Base-by-base conservation (phyloP, 2,329 filamentous ascomycete genomes). In the Fusarium graminum region DNA sequence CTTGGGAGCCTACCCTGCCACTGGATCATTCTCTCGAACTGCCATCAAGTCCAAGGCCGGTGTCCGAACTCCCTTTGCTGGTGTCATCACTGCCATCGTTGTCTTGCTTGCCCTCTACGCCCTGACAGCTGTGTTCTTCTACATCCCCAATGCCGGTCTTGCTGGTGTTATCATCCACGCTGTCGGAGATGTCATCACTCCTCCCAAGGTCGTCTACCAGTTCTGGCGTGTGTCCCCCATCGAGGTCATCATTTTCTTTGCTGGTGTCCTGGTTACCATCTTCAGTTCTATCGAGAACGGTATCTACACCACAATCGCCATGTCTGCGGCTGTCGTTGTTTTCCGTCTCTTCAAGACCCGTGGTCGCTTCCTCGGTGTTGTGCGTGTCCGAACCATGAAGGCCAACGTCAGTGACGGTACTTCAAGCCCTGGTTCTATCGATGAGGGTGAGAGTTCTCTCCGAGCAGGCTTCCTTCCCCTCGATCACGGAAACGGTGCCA, bases 1-100 rank as follows among this genome's bases (percentile, higher is more conserved):
- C 81, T 81, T 94, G 2, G 91, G 93, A 50, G 92, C 84, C 3
- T 97, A 96, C 71, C 92, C 93, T 6, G 91, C 92, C 0, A 97
- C 93, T 12, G 93, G 93, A 7, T 96, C 93, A 3, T 97, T 97
- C 82, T 94, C 92, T 9, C 88, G 93, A 63, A 97, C 93, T 22
- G 93, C 93, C 49, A 96, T 97, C 82, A 96, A 96, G 79, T 92
- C 93, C n/a, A 97, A 97, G 80, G 92, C 93, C 52, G 93, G 93
- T 75, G 93, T 96, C 3, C 89, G 93, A 40, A 97, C 92, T 6
- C 93, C 93, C 1, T 88, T 96, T 55, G 93, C 92, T 32, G 93
- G 93, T 82, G 86, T 94, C 44, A 92, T 96, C 63, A 97, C 93
- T 12, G 93, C 90, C 1, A 62, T 92, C 19, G 87, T 97, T 12